These are phyloP conservation scores for Trichocomaceae sp. DNA, from an alignment of 2,329 filamentous ascomycete species.

Conservation along the genomic window DNA sequence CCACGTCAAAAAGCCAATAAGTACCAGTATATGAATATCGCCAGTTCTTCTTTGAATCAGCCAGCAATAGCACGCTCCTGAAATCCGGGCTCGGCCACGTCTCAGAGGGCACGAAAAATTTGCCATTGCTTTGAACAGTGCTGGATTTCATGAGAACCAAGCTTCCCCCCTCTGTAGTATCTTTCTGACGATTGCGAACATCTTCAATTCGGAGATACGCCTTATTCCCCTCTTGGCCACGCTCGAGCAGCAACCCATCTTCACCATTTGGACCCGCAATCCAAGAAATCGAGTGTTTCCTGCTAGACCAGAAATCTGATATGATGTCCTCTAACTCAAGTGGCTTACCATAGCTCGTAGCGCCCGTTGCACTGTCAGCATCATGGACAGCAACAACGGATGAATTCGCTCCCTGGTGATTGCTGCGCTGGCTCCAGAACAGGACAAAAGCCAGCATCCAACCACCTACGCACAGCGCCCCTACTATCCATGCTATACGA, in stretches of 20 bases:
- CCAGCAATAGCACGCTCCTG: slow-evolving; percentile 77
- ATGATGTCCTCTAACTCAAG: slow-evolving; percentile 40
- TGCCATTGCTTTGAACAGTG: slow-evolving; percentile 55
- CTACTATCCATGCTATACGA: slow-evolving; percentile 35
- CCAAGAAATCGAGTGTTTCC: slow-evolving; percentile 40
- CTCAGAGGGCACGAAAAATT: slow-evolving; percentile 51
- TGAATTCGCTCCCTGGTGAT: slow-evolving; percentile 25
- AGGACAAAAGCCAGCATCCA: slow-evolving; percentile 42
- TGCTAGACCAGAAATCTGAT: slow-evolving; percentile 32
- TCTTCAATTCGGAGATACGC: slow-evolving; percentile 83
- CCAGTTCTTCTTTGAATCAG: slow-evolving; percentile 69
- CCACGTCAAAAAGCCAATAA: slow-evolving; percentile 92
- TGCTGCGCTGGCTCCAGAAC: slow-evolving; percentile 34
- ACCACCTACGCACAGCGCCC: slow-evolving; percentile 37
- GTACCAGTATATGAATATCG: slow-evolving; percentile 78
- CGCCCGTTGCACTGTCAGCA: slow-evolving; percentile 25
- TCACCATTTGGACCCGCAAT: slow-evolving; percentile 42
- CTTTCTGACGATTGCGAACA: slow-evolving; percentile 55
- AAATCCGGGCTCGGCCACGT: slow-evolving; percentile 75
- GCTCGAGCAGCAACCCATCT: slow-evolving; percentile 79
- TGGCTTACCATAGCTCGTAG: slow-evolving; percentile 34
- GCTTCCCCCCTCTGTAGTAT: slow-evolving; percentile 43
- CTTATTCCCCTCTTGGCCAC: slow-evolving; percentile 51
- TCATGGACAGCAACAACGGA: slow-evolving; percentile 23
- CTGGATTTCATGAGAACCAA: slow-evolving; percentile 68